phyloP scores from a whole-genome alignment of 495 filamentous ascomycete species.

The Beverwykella pulmonaria region DNA sequence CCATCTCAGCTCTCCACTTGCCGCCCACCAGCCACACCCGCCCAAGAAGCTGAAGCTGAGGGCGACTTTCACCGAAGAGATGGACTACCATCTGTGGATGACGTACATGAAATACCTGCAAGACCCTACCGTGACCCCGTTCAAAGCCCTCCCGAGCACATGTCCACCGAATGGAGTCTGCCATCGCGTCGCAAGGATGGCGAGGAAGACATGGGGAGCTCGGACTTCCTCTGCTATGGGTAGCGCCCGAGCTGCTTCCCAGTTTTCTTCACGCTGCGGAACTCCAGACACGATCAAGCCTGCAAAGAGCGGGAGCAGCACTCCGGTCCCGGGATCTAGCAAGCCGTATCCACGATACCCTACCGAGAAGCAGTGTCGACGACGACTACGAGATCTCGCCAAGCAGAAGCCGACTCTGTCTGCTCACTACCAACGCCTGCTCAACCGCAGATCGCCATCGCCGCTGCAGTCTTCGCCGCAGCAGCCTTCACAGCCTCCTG shows the following conservation, averaged over 20 bases:
- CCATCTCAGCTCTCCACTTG: slow-evolving; percentile 37
- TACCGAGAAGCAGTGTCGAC: slow-evolving; percentile 76
- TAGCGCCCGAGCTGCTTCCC: slow-evolving; percentile 9
- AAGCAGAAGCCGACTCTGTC: slow-evolving; percentile 70
- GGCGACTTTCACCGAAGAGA: slow-evolving; percentile 74
- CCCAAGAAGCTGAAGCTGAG: slow-evolving; percentile 38
- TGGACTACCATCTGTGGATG: slow-evolving; percentile 93
- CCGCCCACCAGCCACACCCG: slow-evolving; percentile 18
- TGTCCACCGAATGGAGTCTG: slow-evolving; percentile 90
- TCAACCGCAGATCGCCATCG: slow-evolving; percentile 73
- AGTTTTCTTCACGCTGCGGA: slow-evolving; percentile 34
- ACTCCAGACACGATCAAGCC: slow-evolving; percentile 50
- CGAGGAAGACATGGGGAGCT: slow-evolving; percentile 80
- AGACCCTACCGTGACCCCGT: slow-evolving; percentile 90
- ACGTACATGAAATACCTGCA: slow-evolving; percentile 85
- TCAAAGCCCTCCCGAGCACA: slow-evolving; percentile 83
- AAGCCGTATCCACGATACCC: slow-evolving; percentile 65
- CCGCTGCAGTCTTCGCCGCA: slow-evolving; percentile 63
- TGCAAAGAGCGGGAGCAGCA: slow-evolving; percentile 64
- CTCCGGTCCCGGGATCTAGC: slow-evolving; percentile 56
- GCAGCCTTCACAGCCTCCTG: slow-evolving; percentile 26
- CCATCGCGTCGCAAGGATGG: slow-evolving; percentile 81
- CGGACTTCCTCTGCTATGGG: slow-evolving; percentile 14
- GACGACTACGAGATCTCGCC: slow-evolving; percentile 80
- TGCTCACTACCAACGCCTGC: slow-evolving; percentile 68